These are phyloP conservation scores for Kentomonas sorsogonicus DNA, from an alignment of 208 protist genomes.

Conservation along the genomic window DNA sequence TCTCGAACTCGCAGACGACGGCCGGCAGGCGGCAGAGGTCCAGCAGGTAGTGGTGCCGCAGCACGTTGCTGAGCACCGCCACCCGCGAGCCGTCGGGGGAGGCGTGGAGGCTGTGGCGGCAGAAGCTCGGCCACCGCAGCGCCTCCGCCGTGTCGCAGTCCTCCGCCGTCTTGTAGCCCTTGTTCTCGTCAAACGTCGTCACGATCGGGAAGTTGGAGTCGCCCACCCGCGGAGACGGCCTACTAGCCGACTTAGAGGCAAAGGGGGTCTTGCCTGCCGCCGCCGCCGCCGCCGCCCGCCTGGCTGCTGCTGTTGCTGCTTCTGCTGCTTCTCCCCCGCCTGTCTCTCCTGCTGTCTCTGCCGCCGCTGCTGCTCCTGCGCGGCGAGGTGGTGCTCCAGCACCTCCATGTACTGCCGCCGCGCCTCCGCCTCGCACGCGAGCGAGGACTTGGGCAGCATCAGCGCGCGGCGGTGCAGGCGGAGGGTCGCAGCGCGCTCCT, in stretches of 20 bases:
- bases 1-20: constrained; percentile 51
- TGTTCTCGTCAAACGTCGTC: too few relatives aligned
- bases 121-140: background rate
- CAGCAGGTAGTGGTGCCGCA: constrained; percentile 54
- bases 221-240: too few relatives aligned
- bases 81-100: constrained; percentile 46
- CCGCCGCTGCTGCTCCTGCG: background rate
- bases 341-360: too few relatives aligned
- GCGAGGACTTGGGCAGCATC: constrained; percentile 19
- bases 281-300: too few relatives aligned
- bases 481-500: constrained; percentile 27
- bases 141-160: background rate
- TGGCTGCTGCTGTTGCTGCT: too few relatives aligned
- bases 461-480: constrained; percentile 24
- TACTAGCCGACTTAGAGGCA: too few relatives aligned
- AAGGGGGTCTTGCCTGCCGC: too few relatives aligned
- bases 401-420: constrained; percentile 10
- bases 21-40: constrained; percentile 30
- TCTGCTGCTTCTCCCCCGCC: background rate
- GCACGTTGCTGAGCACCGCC: constrained; percentile 48
- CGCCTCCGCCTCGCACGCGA: constrained; percentile 9
- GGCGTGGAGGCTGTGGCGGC: constrained; percentile 48
- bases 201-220: too few relatives aligned
- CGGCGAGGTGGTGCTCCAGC: background rate
- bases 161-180: background rate